phyloP scores from a whole-genome alignment of 345 rosid genomes.

The Lumnitzera racemosa region DNA sequence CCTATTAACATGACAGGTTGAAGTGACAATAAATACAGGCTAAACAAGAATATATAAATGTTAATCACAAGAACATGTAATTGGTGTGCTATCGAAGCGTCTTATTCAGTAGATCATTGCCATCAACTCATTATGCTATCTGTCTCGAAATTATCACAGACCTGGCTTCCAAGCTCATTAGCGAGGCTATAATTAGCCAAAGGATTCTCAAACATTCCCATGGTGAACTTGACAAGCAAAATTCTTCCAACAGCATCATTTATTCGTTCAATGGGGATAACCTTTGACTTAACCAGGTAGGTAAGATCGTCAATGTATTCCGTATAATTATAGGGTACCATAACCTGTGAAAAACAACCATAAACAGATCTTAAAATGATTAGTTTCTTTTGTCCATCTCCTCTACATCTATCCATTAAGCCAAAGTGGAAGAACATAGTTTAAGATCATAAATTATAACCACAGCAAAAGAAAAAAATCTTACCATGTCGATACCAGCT shows the following conservation, averaged over 20 bases:
- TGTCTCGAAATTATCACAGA: slow-evolving; percentile 11
- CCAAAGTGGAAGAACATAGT: not conserved
- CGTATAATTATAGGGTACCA: slow-evolving; percentile 70
- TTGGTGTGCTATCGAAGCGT: no score
- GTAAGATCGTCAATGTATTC: slow-evolving; percentile 70
- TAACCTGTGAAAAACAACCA: slow-evolving; percentile 46
- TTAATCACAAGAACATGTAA: not conserved
- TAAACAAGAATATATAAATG: not conserved
- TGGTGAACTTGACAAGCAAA: slow-evolving; percentile 69
- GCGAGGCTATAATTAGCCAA: slow-evolving; percentile 67
- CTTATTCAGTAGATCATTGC: no score
- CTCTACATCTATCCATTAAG: no score
- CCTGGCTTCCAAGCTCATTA: slow-evolving; percentile 84
- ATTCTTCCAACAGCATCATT: slow-evolving; percentile 88
- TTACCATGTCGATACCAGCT: slow-evolving; percentile 96
- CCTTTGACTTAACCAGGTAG: slow-evolving; percentile 47
- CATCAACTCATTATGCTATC: no score
- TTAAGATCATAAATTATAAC: not conserved
- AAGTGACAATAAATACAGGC: slow-evolving; percentile 4
- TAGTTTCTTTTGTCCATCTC: no score
- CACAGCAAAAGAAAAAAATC: slow-evolving; percentile 12
- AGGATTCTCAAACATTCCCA: slow-evolving; percentile 95
- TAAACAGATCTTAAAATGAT: not conserved
- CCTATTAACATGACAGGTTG: slow-evolving; percentile 31
- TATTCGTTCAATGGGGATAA: slow-evolving; percentile 65